These are phyloP conservation scores for Mrakia blollopis DNA, from an alignment of 768 basidiomycete species.

Conservation along the genomic window DNA sequence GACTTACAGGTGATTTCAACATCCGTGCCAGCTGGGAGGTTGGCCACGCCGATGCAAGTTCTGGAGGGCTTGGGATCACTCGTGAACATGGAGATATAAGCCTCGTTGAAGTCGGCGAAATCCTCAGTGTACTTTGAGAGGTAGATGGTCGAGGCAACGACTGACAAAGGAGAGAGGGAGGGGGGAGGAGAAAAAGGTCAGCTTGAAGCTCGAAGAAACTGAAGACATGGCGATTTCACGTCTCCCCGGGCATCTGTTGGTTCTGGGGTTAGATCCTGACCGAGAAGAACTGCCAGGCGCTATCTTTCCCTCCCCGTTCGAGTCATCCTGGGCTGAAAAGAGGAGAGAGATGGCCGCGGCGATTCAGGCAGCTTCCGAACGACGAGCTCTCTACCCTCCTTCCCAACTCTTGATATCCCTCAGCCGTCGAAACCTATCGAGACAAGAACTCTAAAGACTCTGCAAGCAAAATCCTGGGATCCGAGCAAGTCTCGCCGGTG, in stretches of 20 bases:
- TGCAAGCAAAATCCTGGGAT: too few relatives aligned
- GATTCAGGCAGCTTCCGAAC: not conserved
- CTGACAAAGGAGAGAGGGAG: not conserved
- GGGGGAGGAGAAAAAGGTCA: not conserved
- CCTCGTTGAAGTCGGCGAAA: slow-evolving; percentile 28
- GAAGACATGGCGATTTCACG: not conserved
- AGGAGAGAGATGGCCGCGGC: not conserved
- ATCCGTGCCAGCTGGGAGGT: slow-evolving; percentile 22
- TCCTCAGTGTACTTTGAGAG: slow-evolving; percentile 29
- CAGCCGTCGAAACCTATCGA: too few relatives aligned
- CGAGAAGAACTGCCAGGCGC: not conserved
- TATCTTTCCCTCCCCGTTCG: too few relatives aligned
- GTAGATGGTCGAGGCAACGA: slow-evolving; percentile 31
- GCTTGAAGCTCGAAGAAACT: not conserved
- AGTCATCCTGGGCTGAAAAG: too few relatives aligned
- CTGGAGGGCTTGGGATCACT: slow-evolving; percentile 8
- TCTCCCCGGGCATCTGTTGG: not conserved
- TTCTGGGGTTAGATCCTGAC: not conserved
- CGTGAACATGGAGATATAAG: slow-evolving; percentile 18
- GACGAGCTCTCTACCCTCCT: not conserved
- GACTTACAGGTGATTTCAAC: slow-evolving; percentile 28
- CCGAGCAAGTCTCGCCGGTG: too few relatives aligned
- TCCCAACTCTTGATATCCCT: too few relatives aligned
- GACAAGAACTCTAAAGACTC: too few relatives aligned
- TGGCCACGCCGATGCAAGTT: slow-evolving; percentile 30